These are phyloP conservation scores for Fraxinus angustifolia DNA, from an alignment of 305 asterid genomes.

Conservation along the genomic window DNA sequence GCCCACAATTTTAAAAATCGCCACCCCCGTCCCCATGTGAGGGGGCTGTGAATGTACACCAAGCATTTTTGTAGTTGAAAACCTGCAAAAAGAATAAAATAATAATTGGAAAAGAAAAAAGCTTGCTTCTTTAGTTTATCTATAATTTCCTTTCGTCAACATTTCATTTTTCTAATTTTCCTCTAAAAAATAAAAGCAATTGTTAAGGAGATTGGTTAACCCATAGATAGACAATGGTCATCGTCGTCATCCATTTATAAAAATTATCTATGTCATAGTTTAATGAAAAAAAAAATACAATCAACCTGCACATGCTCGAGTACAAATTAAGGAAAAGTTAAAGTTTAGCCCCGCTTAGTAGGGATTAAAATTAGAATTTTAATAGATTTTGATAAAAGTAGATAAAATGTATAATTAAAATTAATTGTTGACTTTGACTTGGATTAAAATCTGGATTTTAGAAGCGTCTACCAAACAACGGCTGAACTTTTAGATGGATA, in stretches of 20 bases:
- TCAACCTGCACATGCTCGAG: not conserved
- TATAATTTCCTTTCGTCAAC: not conserved
- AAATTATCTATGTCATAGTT: not conserved
- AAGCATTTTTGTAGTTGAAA: not conserved
- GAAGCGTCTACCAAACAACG: too few relatives aligned
- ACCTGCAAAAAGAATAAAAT: not conserved
- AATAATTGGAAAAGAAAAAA: too few relatives aligned
- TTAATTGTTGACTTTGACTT: too few relatives aligned
- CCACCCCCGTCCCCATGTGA: too few relatives aligned
- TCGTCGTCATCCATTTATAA: not conserved
- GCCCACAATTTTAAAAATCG: too few relatives aligned
- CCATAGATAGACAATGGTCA: not conserved
- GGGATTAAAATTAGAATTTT: too few relatives aligned
- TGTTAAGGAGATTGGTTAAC: not conserved
- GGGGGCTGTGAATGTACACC: too few relatives aligned
- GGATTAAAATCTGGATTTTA: too few relatives aligned
- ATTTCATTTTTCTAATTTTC: not conserved
- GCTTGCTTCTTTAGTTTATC: not conserved
- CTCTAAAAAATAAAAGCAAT: not conserved
- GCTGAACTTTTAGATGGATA: not conserved
- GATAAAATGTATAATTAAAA: too few relatives aligned
- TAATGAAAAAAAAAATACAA: too few relatives aligned
- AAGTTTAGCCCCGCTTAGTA: not conserved
- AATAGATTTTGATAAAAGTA: too few relatives aligned
- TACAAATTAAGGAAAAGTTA: too few relatives aligned